Conservation (phyloP, 306 rosid species). For the Vicia faba region DNA sequence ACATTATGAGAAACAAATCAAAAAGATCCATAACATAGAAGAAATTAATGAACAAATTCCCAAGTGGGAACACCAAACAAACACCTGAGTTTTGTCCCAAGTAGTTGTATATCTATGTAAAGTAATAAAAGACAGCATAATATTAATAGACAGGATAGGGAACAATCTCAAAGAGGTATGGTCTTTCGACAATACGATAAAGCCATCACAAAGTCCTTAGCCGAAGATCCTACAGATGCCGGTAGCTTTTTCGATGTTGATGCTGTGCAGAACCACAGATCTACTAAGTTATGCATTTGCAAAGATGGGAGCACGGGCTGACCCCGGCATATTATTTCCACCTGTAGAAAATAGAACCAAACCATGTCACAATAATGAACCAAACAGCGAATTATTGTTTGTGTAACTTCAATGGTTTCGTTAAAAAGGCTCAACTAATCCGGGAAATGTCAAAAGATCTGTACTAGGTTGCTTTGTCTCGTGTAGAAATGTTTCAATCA, state of each 20-base stretch:
- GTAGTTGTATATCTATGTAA: constrained; percentile 25
- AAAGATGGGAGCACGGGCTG: constrained; percentile 70
- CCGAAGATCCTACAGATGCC: constrained; percentile 86
- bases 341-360: constrained; percentile 52
- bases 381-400: background rate
- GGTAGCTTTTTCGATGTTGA: constrained; percentile 68
- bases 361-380: constrained; percentile 28
- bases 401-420: too few species aligned
- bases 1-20: constrained; percentile 26
- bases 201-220: constrained; percentile 95
- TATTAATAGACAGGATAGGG: background rate
- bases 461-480: constrained; percentile 21
- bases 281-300: constrained; percentile 74
- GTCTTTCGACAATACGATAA: constrained; percentile 76
- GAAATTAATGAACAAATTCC: constrained; percentile 35
- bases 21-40: constrained; percentile 26
- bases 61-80: constrained; percentile 31
- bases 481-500: background rate
- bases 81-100: background rate
- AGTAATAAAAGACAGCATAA: background rate
- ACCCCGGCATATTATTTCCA: constrained; percentile 87
- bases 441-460: constrained; percentile 6
- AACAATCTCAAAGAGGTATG: constrained; percentile 38
- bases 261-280: constrained; percentile 81
- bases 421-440: background rate